Conservation (phyloP, 768 basidiomycete genomes). For the Mrakia gelida region DNA sequence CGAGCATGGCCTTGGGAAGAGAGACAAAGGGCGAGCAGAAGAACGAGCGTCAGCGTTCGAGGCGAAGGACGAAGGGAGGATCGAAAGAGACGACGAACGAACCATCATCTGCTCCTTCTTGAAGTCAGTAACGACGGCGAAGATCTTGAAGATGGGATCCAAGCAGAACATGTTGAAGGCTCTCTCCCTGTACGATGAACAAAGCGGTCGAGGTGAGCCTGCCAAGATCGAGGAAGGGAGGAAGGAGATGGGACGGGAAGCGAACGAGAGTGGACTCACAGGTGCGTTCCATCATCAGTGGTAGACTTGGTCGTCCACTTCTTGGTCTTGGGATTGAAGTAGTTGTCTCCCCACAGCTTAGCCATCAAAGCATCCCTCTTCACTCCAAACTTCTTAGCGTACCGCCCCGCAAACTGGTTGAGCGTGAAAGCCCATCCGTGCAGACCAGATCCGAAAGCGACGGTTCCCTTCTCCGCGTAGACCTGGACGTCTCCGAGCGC, state of each 20-base stretch:
- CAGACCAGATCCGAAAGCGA: slow-evolving; percentile 98
- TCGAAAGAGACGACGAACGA: not conserved
- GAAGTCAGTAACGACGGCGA: slow-evolving; percentile 98
- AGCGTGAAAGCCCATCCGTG: slow-evolving; percentile 99
- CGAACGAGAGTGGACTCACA: slow-evolving; percentile 40
- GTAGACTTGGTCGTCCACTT: slow-evolving; percentile 87
- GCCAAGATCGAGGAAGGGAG: no score
- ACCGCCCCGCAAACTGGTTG: slow-evolving; percentile 89
- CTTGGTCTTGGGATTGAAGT: slow-evolving; percentile 91
- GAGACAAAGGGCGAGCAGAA: not conserved
- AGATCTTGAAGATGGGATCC: slow-evolving; percentile 98
- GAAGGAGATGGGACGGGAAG: no score
- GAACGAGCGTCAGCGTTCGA: not conserved
- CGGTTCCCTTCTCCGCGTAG: slow-evolving; percentile 95
- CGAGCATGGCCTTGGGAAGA: slow-evolving; percentile 60
- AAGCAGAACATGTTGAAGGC: slow-evolving; percentile 98
- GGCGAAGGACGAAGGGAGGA: not conserved
- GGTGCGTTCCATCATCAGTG: slow-evolving; percentile 74
- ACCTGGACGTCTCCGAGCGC: slow-evolving; percentile 98
- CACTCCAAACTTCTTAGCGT: slow-evolving; percentile 98
- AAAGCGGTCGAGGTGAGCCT: no score
- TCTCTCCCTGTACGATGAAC: slow-evolving; percentile 65
- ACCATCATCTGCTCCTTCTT: slow-evolving; percentile 78
- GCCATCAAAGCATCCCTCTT: slow-evolving; percentile 97
- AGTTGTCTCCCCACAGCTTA: slow-evolving; percentile 97